Evolutionary conservation across 192 early-diverging fungal genomes (phyloP).

Genomic region (Jimgerdemannia flammicorona): DNA sequence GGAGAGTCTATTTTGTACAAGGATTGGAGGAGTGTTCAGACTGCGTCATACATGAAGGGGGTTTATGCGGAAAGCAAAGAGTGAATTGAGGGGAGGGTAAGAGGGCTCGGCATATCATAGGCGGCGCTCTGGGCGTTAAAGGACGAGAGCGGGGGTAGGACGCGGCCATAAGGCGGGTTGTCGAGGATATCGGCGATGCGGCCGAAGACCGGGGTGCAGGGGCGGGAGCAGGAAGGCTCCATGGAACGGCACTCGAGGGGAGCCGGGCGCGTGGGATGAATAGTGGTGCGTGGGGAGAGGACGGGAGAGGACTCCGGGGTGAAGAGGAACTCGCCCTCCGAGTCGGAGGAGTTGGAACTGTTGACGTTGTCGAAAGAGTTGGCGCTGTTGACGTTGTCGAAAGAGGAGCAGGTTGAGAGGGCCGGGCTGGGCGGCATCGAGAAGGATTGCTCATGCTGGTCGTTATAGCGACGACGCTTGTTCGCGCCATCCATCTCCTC

Average conservation of each 20-base stretch:
- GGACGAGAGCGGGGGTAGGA: constrained; percentile 27
- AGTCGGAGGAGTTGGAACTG: constrained; percentile 31
- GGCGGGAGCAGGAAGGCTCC: constrained; percentile 4
- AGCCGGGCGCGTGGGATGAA: constrained; percentile 1
- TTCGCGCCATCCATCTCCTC: constrained; percentile 7
- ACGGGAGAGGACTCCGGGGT: constrained; percentile 48
- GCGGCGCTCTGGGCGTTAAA: background rate
- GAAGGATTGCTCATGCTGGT: background rate
- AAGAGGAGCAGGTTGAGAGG: constrained; percentile 16
- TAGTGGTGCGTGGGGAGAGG: constrained; percentile 20
- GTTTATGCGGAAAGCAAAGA: background rate
- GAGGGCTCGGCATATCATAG: background rate
- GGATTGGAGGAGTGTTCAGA: too few relatives aligned
- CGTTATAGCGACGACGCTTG: background rate
- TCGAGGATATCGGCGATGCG: constrained; percentile 27
- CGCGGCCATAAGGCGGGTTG: constrained; percentile 26
- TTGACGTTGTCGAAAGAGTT: constrained; percentile 28
- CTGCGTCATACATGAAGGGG: background rate
- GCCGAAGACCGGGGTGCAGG: background rate
- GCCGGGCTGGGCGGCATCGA: constrained; percentile 22
- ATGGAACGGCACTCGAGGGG: constrained; percentile 25
- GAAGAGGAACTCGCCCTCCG: constrained; percentile 27
- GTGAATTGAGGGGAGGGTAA: background rate
- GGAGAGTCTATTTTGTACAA: too few relatives aligned
- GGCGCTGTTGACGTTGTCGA: constrained; percentile 27